These are phyloP conservation scores for Trifolium pratense DNA, from an alignment of 306 rosid species.

Conservation along the genomic window DNA sequence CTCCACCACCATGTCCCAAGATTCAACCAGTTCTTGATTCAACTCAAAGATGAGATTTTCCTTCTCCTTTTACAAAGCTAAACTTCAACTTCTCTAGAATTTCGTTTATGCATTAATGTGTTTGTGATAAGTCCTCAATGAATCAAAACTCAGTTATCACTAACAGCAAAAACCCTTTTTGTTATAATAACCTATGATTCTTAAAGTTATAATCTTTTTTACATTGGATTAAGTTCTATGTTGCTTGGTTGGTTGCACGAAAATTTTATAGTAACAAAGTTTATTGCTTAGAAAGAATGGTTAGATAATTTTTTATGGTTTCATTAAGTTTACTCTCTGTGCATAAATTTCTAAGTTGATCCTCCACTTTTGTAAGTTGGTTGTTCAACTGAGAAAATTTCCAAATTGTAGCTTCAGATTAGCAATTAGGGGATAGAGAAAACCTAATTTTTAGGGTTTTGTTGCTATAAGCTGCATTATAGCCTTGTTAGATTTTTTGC, in stretches of 20 bases:
- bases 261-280: not conserved
- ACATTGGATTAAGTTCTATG: not conserved
- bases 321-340: not conserved
- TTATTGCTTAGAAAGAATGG: no score
- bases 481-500: not conserved
- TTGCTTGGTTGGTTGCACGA: not conserved
- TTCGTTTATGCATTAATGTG: not conserved
- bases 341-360: not conserved
- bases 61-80: not conserved
- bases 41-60: not conserved
- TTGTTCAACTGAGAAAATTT: not conserved
- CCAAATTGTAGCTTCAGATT: not conserved
- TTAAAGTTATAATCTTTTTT: not conserved
- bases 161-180: no score
- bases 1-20: not conserved
- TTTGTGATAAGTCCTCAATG: not conserved
- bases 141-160: not conserved
- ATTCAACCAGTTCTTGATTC: not conserved
- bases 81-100: not conserved
- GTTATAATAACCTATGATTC: not conserved
- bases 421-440: no score
- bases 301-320: not conserved
- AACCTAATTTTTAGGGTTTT: no score
- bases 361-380: not conserved
- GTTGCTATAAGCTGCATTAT: no score